These are phyloP conservation scores for Ganoderma boninense DNA, from an alignment of 1,284 basidiomycete genomes.

Conservation along the genomic window DNA sequence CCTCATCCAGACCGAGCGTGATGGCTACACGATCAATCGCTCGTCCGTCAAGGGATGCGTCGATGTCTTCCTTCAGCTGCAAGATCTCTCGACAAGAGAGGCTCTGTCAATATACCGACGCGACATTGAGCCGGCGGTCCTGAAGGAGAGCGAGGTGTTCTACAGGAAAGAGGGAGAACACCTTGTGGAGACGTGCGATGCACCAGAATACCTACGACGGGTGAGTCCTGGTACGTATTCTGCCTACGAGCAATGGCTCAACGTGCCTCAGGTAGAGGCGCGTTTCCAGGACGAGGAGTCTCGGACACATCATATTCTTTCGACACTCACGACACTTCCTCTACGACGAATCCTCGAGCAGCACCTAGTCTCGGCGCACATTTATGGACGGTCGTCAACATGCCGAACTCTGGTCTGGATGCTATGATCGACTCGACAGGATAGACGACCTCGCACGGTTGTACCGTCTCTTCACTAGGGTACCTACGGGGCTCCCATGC, in stretches of 20 bases:
- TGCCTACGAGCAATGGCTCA: neutral
- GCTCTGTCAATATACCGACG: constrained; percentile 81
- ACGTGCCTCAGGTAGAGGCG: constrained; percentile 72
- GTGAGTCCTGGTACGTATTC: constrained; percentile 52
- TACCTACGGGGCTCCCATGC: constrained; percentile 72
- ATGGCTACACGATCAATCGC: constrained; percentile 91
- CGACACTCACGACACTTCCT: constrained; percentile 74
- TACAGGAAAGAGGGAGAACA: constrained; percentile 82
- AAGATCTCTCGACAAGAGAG: constrained; percentile 51
- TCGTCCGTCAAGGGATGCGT: constrained; percentile 92
- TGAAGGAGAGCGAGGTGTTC: constrained; percentile 82
- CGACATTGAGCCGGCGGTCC: constrained; percentile 87
- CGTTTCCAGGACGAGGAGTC: constrained; percentile 89
- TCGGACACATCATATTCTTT: constrained; percentile 91
- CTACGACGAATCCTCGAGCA: constrained; percentile 83
- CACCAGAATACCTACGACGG: constrained; percentile 83
- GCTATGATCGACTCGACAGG: constrained; percentile 87
- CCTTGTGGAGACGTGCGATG: constrained; percentile 80
- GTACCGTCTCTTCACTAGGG: constrained; percentile 81
- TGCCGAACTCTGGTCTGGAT: constrained; percentile 89
- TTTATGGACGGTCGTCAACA: constrained; percentile 77
- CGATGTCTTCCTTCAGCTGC: constrained; percentile 83
- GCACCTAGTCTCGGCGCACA: constrained; percentile 83
- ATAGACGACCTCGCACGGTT: constrained; percentile 83
- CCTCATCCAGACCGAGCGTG: constrained; percentile 91